These are phyloP conservation scores for Kwoniella heveanensis DNA, from an alignment of 768 basidiomycete genomes.

Conservation along the genomic window DNA sequence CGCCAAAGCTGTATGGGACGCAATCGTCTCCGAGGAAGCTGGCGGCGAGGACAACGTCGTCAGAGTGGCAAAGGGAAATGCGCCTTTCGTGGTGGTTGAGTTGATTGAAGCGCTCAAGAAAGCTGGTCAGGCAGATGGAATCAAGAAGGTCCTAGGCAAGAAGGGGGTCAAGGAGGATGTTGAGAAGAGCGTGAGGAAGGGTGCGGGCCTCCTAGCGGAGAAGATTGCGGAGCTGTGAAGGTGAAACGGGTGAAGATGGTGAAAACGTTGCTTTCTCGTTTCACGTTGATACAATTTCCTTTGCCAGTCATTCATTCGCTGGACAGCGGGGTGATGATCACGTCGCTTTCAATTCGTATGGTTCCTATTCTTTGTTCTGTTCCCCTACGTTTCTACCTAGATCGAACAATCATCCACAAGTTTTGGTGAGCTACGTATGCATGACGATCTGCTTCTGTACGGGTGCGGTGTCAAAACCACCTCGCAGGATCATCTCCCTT, in stretches of 20 bases:
- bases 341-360: too few species aligned
- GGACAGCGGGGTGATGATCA: too few species aligned
- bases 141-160: slow-evolving; percentile 56
- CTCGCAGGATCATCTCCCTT: too few species aligned
- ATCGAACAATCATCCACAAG: too few species aligned
- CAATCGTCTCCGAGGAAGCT: slow-evolving; percentile 40
- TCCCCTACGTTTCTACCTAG: neutral
- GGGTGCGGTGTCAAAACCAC: too few species aligned
- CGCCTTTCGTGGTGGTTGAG: slow-evolving; percentile 51
- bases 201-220: slow-evolving; percentile 70
- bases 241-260: neutral
- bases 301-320: too few species aligned
- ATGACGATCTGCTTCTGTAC: neutral
- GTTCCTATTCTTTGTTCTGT: neutral
- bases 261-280: too few species aligned
- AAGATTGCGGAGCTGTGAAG: slow-evolving; percentile 58
- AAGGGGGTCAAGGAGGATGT: slow-evolving; percentile 61
- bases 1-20: slow-evolving; percentile 42
- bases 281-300: too few species aligned
- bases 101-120: slow-evolving; percentile 43
- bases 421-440: neutral
- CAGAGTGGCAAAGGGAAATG: slow-evolving; percentile 45
- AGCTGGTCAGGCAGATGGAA: slow-evolving; percentile 21
- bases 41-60: slow-evolving; percentile 48
- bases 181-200: slow-evolving; percentile 66